Evolutionary conservation across 2,329 filamentous ascomycete genomes (phyloP), one percentile per base, ranked within the genome.

Genomic region (Hymenoscyphus scutula): DNA sequence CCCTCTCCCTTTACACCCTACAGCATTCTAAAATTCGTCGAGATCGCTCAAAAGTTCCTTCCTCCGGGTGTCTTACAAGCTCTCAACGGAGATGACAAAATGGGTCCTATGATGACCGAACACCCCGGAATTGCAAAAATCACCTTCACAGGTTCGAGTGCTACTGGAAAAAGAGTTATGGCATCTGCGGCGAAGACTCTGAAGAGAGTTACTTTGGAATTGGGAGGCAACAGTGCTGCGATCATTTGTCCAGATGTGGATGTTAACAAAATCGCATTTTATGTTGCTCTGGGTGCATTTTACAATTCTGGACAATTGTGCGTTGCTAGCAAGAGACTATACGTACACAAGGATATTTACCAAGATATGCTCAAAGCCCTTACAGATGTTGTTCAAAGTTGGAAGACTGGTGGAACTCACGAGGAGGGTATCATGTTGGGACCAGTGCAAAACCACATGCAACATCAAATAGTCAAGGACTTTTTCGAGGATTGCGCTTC

Each of bases 391-490:
- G 79, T 80, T 38, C 78, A 80, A 59, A 64, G 58, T n/a, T 67
- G 65, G 61, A 79, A 81, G 56, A 79, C 80, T 38, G 70, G 68
- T n/a, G 61, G 60, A n/a, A 78, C 79, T 53, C 59, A 59, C 27
- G 67, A 67, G 69, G 77, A 53, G 76, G 77, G 69, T 62, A 73
- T 48, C 72, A 81, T 60, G 78, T 74, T 57, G 76, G 83, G 85
- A 0, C 88, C 88, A 0, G 74, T 89, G 2, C 85, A 87, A 64
- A 90, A 90, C 74, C 75, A 79, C 67, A 82, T 85, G 80, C 88
- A 90, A 73, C 89, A 81, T 70, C 82, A 87, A 55, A 81, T 81
- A 27, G 83, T 86, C 29, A 82, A 81, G 68, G 73, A 77, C 13
- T 81, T 87, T 64, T 79, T 89, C 59, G 77, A 78, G 10, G 82